phyloP scores from a whole-genome alignment of 1,139 yeast genomes.

The Sugiyamaella xylanicola region DNA sequence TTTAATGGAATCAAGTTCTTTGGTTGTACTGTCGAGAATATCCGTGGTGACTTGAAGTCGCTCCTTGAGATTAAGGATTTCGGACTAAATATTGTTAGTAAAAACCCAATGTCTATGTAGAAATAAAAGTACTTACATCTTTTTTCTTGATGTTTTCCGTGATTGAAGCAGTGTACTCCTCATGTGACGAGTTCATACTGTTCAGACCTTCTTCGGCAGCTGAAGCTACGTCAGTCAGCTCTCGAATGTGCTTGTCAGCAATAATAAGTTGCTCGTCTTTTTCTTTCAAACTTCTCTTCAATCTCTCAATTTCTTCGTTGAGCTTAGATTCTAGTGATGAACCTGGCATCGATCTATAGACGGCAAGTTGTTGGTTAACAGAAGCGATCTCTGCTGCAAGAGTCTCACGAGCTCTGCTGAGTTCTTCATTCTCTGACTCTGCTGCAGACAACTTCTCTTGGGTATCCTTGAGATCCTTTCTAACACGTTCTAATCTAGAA shows the following conservation, averaged over 20 bases:
- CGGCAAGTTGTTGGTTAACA: constrained; percentile 43
- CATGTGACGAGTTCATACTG: constrained; percentile 48
- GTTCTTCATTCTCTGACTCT: constrained; percentile 43
- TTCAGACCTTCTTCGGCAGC: constrained; percentile 55
- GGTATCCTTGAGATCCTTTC: constrained; percentile 40
- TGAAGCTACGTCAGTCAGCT: constrained; percentile 53
- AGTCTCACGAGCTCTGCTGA: constrained; percentile 40
- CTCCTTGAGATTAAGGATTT: constrained; percentile 46
- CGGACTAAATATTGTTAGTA: constrained; percentile 34
- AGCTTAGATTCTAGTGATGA: constrained; percentile 12
- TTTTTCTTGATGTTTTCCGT: constrained; percentile 47
- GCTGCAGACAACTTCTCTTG: constrained; percentile 45
- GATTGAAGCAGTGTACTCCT: constrained; percentile 46
- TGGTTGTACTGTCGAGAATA: constrained; percentile 32
- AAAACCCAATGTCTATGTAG: no score
- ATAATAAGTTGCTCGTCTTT: constrained; percentile 51
- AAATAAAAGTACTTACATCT: constrained; percentile 43
- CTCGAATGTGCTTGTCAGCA: constrained; percentile 51
- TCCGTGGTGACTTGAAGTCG: constrained; percentile 42
- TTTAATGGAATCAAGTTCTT: constrained; percentile 31
- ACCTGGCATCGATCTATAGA: constrained; percentile 33
- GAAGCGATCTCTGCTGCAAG: constrained; percentile 45
- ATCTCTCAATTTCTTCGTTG: constrained; percentile 38
- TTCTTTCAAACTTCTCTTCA: constrained; percentile 47
- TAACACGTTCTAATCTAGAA: constrained; percentile 37